Percentiles rank a stretch among this genome's conserved stretches.
Evolutionary conservation across 441 rosid species (phyloP).

Genomic region (Flueggea neowawraea): DNA sequence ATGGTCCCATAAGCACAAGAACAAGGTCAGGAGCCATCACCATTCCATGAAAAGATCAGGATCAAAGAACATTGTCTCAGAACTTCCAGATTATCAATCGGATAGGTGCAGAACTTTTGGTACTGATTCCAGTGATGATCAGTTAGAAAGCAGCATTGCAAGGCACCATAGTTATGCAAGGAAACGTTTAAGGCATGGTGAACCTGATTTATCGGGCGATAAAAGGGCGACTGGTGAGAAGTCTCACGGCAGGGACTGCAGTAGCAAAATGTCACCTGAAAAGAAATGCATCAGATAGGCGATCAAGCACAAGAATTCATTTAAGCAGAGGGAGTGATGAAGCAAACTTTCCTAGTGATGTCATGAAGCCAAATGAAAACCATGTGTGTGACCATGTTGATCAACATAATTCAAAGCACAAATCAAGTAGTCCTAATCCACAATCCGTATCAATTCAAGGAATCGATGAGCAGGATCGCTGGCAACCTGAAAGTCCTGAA

Average conservation of each 20-base stretch:
- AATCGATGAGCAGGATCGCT: constrained; percentile 16
- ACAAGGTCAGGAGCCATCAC: constrained; percentile 16
- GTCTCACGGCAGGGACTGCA: constrained; percentile 1
- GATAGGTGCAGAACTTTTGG: not conserved
- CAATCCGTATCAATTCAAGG: constrained; percentile 4
- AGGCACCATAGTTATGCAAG: constrained; percentile 11
- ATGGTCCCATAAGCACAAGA: constrained; percentile 19
- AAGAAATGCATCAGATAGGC: constrained; percentile 3
- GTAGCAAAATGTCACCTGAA: constrained; percentile 9
- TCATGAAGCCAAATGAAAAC: not conserved
- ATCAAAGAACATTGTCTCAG: constrained; percentile 9
- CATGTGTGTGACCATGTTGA: constrained; percentile 1
- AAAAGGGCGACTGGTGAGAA: constrained; percentile 11
- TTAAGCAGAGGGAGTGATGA: no score
- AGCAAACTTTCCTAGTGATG: no score
- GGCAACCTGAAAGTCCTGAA: constrained; percentile 21
- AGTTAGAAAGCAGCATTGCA: constrained; percentile 7
- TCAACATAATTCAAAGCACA: constrained; percentile 1
- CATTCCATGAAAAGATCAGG: constrained; percentile 13
- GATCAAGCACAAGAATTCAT: constrained; percentile 2
- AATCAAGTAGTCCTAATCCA: not conserved
- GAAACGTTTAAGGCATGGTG: constrained; percentile 12
- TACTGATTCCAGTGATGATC: constrained; percentile 18
- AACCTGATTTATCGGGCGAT: constrained; percentile 18
- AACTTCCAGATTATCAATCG: constrained; percentile 17